Conservation (phyloP, 1,284 basidiomycete species). For the Puccinia hordei region DNA sequence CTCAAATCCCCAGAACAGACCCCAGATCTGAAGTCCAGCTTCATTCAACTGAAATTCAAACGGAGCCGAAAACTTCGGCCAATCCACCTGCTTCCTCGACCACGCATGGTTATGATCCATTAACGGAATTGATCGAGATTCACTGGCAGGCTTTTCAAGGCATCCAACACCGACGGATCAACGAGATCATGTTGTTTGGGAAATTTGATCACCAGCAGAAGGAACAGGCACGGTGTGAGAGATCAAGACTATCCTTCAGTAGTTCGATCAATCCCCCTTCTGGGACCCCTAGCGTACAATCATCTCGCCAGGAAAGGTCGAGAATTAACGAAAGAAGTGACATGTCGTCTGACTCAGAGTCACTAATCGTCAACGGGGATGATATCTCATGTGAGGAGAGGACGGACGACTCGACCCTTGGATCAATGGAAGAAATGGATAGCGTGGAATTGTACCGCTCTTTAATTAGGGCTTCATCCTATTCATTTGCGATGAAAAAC, state of each 20-base stretch:
- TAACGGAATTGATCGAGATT: conserved; percentile 21
- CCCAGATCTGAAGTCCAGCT: not conserved
- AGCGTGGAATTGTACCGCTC: conserved; percentile 5
- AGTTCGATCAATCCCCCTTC: conserved; percentile 13
- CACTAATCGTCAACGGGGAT: not conserved
- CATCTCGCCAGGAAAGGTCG: not conserved
- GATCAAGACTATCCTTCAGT: conserved; percentile 12
- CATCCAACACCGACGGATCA: conserved; percentile 29
- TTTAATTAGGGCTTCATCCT: not conserved
- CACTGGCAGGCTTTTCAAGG: conserved; percentile 27
- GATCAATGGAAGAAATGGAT: conserved; percentile 6
- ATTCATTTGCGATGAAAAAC: conserved; percentile 4
- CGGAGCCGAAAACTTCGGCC: not conserved
- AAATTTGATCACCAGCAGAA: not conserved
- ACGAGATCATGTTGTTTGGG: conserved; percentile 32
- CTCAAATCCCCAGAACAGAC: not conserved
- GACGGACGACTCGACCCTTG: conserved; percentile 38
- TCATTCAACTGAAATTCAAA: not conserved
- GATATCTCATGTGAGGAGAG: conserved; percentile 5
- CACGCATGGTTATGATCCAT: not conserved
- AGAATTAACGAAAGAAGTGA: not conserved
- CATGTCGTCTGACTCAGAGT: not conserved
- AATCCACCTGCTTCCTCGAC: not conserved
- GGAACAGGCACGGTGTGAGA: not conserved
- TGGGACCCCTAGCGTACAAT: not conserved